Base-by-base conservation (phyloP, 169 alveolate genomes). In the Blepharisma undulans region DNA sequence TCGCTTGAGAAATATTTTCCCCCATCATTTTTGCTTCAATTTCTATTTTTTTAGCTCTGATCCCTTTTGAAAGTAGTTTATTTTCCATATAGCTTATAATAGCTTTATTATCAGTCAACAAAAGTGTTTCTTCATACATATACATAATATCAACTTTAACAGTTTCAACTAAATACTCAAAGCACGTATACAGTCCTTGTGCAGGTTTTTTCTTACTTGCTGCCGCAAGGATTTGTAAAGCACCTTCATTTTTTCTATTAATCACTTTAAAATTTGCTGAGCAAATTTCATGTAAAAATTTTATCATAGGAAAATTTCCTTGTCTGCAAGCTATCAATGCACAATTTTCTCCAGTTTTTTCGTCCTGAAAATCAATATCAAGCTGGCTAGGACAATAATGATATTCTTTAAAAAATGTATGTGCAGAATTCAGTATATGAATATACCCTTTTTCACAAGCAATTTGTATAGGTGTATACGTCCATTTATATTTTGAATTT, bases 371-470 rank as follows among this genome's bases (percentile, higher is more conserved):
- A 14, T 88, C 78, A 19, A 88, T 25, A 18, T 88, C 79, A 25
- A 88, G 77, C 14, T 21, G 22, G 29, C 59, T 16, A 1, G 92
- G 92, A 33, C 29, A 21, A 21, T 78, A 27, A 21, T 34, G 72
- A 30, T 88, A 74, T 19, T 76, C 79, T 36, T 34, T 32, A 88
- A 88, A 88, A 34, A 30, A 76, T 5, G 74, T 27, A 29, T 76
- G 59, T 6, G 76, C 32, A 34, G n/a, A 88, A 29, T 71, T 21
- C 22, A 88, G 7, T 76, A 88, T 59, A 21, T 76, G 12, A 19
- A 88, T 21, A 21, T 88, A 18, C 74, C 87, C 87, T 19, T 72
- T n/a, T 34, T 88, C 92, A 76, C 87, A 76, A 36, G 92, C 92
- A 16, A 22, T 74, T 16, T 76, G 74, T 8, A 72, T 72, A 29